Evolutionary conservation across 1,139 yeast genomes (phyloP).

Genomic region (Geotrichum candidum): DNA sequence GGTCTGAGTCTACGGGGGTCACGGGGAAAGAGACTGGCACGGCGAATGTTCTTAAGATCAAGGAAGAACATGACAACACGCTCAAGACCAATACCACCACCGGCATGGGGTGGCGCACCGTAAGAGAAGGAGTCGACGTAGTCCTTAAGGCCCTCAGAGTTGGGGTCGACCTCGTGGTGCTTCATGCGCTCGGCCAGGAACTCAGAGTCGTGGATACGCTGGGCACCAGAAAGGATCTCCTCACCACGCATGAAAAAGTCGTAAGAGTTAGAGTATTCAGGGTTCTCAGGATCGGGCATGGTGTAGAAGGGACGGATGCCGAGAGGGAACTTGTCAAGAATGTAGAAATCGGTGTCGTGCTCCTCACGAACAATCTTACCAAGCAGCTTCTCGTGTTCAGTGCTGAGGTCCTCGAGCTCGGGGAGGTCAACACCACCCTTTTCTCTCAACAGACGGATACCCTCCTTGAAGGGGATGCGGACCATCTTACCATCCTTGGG

Average conservation of each 20-base stretch:
- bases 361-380: constrained; percentile 90
- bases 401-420: constrained; percentile 82
- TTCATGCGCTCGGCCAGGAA: constrained; percentile 75
- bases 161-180: constrained; percentile 77
- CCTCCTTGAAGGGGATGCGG: constrained; percentile 82
- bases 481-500: constrained; percentile 76
- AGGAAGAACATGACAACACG: constrained; percentile 97
- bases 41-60: constrained; percentile 92
- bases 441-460: constrained; percentile 74
- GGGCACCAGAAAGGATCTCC: constrained; percentile 97
- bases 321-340: constrained; percentile 95
- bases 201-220: constrained; percentile 92
- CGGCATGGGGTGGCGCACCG: constrained; percentile 98
- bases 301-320: constrained; percentile 97
- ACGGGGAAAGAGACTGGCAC: constrained; percentile 97
- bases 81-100: constrained; percentile 99
- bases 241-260: constrained; percentile 99
- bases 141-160: constrained; percentile 75
- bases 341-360: constrained; percentile 95
- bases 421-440: constrained; percentile 77
- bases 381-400: constrained; percentile 88
- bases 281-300: constrained; percentile 93
- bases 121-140: constrained; percentile 87
- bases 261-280: constrained; percentile 79
- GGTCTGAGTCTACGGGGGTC: constrained; percentile 95